Percentiles rank a stretch among this genome's conserved stretches.
These are phyloP conservation scores for Athelia sp. DNA, from an alignment of 1,284 basidiomycete species.

Conservation along the genomic window DNA sequence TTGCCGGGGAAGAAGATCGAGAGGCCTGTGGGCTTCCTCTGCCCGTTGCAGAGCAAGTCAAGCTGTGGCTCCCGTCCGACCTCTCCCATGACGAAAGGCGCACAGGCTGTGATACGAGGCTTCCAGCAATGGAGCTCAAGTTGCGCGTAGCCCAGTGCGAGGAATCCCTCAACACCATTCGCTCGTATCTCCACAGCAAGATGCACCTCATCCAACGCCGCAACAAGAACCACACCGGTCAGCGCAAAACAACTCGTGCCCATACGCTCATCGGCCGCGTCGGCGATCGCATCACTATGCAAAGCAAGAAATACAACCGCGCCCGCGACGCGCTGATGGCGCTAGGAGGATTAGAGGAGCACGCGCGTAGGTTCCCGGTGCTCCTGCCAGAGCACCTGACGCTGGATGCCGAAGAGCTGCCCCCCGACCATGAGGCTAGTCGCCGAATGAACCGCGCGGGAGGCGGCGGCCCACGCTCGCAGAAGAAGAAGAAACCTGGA, in stretches of 20 bases:
- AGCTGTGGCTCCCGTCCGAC: slow-evolving; percentile 8
- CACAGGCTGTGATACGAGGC: background rate
- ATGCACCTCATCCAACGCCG: slow-evolving; percentile 5
- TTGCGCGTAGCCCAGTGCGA: slow-evolving; percentile 7
- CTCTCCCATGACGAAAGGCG: background rate
- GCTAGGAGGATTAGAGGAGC: background rate
- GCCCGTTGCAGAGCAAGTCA: slow-evolving; percentile 5
- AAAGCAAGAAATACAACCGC: background rate
- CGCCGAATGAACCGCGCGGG: background rate
- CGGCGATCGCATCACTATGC: background rate
- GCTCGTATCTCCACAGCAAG: slow-evolving; percentile 6
- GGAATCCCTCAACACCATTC: slow-evolving; percentile 3
- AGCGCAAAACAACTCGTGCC: slow-evolving; percentile 3
- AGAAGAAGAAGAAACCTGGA: background rate
- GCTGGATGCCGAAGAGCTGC: background rate
- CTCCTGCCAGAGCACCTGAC: background rate
- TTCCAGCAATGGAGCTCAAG: slow-evolving; percentile 5
- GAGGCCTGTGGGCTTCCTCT: background rate
- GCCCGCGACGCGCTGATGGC: background rate
- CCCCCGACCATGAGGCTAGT: background rate
- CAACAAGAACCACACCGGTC: slow-evolving; percentile 10
- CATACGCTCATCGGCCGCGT: background rate
- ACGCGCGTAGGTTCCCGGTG: background rate
- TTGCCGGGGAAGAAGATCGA: background rate
- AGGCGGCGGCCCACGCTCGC: background rate